Percentiles rank a stretch among this genome's conserved stretches.
Conservation (phyloP, 2,329 filamentous ascomycete genomes). For the Rosellinia necatrix region DNA sequence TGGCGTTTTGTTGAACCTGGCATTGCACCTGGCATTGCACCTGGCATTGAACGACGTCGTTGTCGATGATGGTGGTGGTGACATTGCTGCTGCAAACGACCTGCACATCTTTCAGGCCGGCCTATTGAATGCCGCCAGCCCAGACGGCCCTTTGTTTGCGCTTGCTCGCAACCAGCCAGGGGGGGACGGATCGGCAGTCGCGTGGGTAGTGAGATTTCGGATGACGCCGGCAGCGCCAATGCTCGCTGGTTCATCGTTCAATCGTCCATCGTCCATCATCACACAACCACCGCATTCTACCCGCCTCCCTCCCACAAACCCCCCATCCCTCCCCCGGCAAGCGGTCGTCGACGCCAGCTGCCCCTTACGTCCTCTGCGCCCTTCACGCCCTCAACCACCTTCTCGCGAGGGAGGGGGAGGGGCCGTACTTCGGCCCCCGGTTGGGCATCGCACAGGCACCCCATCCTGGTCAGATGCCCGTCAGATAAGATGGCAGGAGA, state of each 20-base stretch:
- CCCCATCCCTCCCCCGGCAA: too few relatives aligned
- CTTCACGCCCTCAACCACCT: too few relatives aligned
- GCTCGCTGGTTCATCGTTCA: too few relatives aligned
- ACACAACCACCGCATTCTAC: neutral
- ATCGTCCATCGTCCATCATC: constrained; percentile 9
- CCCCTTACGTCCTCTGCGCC: constrained; percentile 15
- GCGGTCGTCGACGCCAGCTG: constrained; percentile 17
- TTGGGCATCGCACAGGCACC: constrained; percentile 9
- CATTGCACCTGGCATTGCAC: too few relatives aligned
- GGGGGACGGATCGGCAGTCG: constrained; percentile 12
- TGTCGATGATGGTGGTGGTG: too few relatives aligned
- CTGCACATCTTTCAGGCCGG: constrained; percentile 2
- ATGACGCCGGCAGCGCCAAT: constrained; percentile 4
- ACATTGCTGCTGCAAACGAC: neutral
- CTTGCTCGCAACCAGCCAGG: constrained; percentile 7
- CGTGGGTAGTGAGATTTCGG: constrained; percentile 5
- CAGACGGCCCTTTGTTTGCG: neutral
- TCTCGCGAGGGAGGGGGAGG: neutral
- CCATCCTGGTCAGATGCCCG: constrained; percentile 6
- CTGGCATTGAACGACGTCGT: too few relatives aligned
- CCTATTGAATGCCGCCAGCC: neutral
- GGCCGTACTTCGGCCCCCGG: neutral
- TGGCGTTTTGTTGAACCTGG: too few relatives aligned
- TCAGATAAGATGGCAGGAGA: constrained; percentile 22
- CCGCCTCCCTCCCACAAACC: too few relatives aligned